Evolutionary conservation across 306 rosid species (phyloP).

Genomic region (Dalbergia cochinchinensis): DNA sequence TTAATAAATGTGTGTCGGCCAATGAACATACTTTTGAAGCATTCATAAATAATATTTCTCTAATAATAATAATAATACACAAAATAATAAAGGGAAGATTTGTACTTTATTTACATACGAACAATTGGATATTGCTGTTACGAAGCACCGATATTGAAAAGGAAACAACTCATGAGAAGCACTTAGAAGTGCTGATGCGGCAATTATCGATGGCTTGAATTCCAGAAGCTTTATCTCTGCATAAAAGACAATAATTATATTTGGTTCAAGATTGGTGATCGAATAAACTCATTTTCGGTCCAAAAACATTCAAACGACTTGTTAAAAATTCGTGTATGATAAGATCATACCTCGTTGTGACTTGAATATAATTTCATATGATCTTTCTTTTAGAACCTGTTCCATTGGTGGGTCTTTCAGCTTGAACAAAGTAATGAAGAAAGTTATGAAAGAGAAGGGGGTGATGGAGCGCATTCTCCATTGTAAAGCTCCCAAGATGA

Average conservation of each 20-base stretch:
- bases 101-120: conserved; percentile 68
- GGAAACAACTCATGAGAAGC: conserved; percentile 79
- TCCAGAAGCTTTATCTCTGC: conserved; percentile 69
- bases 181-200: conserved; percentile 77
- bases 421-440: conserved; percentile 59
- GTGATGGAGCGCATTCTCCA: conserved; percentile 95
- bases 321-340: not conserved
- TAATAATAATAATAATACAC: not conserved
- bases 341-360: conserved; percentile 68
- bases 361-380: conserved; percentile 67
- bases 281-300: not conserved
- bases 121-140: conserved; percentile 60
- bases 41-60: too few relatives aligned
- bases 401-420: conserved; percentile 57
- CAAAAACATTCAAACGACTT: not conserved
- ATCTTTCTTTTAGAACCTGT: conserved; percentile 70
- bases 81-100: conserved; percentile 3
- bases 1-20: too few relatives aligned
- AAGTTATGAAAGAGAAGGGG: conserved; percentile 78
- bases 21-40: too few relatives aligned
- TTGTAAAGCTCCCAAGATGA: conserved; percentile 74
- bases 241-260: not conserved
- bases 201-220: conserved; percentile 76
- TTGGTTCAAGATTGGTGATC: not conserved
- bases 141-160: conserved; percentile 65